phyloP scores from a whole-genome alignment of 495 filamentous ascomycete genomes.

The Talaromyces borbonicus region DNA sequence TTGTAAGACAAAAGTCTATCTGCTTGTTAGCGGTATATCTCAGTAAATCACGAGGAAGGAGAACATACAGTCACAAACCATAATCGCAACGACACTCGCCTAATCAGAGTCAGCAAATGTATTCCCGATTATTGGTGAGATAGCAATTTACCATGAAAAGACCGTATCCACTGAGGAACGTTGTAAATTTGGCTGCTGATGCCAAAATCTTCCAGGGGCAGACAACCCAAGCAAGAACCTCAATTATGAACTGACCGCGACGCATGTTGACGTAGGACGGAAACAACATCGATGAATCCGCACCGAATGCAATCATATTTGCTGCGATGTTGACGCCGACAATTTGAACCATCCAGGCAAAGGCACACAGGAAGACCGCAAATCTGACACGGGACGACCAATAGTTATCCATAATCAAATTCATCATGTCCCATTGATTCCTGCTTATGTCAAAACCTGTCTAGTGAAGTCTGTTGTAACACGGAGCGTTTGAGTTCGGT shows the following conservation, averaged over 20 bases:
- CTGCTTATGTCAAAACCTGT: constrained; percentile 4
- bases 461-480: not conserved
- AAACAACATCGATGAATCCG: constrained; percentile 22
- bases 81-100: constrained; percentile 42
- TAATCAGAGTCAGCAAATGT: not conserved
- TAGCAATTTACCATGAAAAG: constrained; percentile 22
- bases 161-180: constrained; percentile 38
- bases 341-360: constrained; percentile 19
- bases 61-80: constrained; percentile 42
- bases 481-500: not conserved
- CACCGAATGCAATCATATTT: constrained; percentile 27
- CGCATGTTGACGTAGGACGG: constrained; percentile 27
- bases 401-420: constrained; percentile 20
- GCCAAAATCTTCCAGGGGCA: constrained; percentile 42
- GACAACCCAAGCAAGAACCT: constrained; percentile 25
- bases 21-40: not conserved
- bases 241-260: constrained; percentile 25
- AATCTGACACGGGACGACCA: constrained; percentile 21
- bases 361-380: constrained; percentile 26
- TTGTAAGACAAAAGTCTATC: constrained; percentile 43
- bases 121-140: not conserved
- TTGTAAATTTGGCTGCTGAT: constrained; percentile 29
- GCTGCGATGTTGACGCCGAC: constrained; percentile 25
- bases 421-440: constrained; percentile 27
- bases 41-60: not conserved